Evolutionary conservation across 768 basidiomycete species (phyloP).

Genomic region (Pisolithus sp.): DNA sequence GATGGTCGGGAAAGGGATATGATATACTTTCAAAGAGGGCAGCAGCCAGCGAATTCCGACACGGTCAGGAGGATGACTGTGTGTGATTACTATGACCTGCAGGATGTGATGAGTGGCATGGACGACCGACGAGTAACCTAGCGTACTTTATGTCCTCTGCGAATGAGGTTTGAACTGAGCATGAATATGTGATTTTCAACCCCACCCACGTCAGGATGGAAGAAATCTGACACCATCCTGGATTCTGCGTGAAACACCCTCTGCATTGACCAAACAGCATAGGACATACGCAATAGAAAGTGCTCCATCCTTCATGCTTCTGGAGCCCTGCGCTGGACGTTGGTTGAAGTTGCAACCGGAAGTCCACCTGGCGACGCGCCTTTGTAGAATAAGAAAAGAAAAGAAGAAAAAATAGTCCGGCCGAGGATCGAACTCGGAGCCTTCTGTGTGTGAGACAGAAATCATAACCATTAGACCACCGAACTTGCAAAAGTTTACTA

Average conservation of each 20-base stretch:
- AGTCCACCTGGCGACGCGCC: not conserved
- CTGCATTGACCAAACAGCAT: not conserved
- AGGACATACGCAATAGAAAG: slow-evolving; percentile 25
- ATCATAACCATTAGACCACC: slow-evolving; percentile 34
- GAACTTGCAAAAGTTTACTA: slow-evolving; percentile 12
- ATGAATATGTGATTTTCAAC: slow-evolving; percentile 97
- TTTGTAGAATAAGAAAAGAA: not conserved
- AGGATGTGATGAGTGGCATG: not conserved
- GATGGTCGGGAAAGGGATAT: slow-evolving; percentile 85
- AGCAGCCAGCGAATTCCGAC: slow-evolving; percentile 87
- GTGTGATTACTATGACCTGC: slow-evolving; percentile 92
- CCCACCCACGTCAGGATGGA: slow-evolving; percentile 88
- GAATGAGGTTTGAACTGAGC: slow-evolving; percentile 77
- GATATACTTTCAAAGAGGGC: slow-evolving; percentile 86
- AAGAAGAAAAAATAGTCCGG: slow-evolving; percentile 24
- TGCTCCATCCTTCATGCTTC: slow-evolving; percentile 20
- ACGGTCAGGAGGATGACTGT: slow-evolving; percentile 80
- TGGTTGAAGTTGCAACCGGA: not conserved
- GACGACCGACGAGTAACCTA: not conserved
- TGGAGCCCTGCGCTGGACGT: not conserved
- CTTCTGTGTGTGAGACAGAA: slow-evolving; percentile 35
- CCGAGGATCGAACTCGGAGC: slow-evolving; percentile 33
- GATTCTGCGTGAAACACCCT: not conserved
- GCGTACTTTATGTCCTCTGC: slow-evolving; percentile 74
- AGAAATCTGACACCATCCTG: slow-evolving; percentile 97